Conservation (phyloP, 192 early-diverging fungal species). For the Rhizophagus prolifer region DNA sequence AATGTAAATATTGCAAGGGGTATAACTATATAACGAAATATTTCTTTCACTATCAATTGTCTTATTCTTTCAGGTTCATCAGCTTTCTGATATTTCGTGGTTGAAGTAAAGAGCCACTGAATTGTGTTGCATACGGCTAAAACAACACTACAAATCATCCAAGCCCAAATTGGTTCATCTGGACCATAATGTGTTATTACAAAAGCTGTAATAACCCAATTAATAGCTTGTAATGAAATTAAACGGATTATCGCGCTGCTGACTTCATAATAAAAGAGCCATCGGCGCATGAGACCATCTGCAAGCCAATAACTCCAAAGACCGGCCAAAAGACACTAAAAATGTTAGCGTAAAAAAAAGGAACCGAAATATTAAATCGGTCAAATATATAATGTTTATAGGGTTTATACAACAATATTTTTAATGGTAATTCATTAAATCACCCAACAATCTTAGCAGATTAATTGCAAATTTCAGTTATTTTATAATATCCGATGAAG, state of each 20-base stretch:
- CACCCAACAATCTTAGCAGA: not conserved
- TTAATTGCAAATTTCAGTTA: not conserved
- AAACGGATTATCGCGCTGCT: conserved; percentile 52
- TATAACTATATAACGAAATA: conserved; percentile 41
- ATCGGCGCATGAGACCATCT: conserved; percentile 54
- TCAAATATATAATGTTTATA: not conserved
- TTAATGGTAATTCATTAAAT: not conserved
- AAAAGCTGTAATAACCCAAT: conserved; percentile 53
- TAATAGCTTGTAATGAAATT: conserved; percentile 50
- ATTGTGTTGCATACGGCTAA: conserved; percentile 46
- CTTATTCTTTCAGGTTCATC: conserved; percentile 21
- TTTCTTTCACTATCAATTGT: conserved; percentile 20
- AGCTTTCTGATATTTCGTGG: conserved; percentile 21
- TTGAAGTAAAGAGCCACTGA: conserved; percentile 38
- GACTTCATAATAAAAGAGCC: conserved; percentile 58
- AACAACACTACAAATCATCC: conserved; percentile 53
- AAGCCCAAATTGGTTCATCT: conserved; percentile 58
- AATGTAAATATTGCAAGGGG: conserved; percentile 52
- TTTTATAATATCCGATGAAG: not conserved
- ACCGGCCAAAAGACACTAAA: conserved; percentile 53
- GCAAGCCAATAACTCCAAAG: conserved; percentile 59
- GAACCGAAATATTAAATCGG: not conserved
- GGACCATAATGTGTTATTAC: conserved; percentile 49
- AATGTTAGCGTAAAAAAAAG: conserved; percentile 28
- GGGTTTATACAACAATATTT: not conserved